These are phyloP conservation scores for Triticum monococcum DNA, from an alignment of 176 grass and related monocot species.

Conservation along the genomic window DNA sequence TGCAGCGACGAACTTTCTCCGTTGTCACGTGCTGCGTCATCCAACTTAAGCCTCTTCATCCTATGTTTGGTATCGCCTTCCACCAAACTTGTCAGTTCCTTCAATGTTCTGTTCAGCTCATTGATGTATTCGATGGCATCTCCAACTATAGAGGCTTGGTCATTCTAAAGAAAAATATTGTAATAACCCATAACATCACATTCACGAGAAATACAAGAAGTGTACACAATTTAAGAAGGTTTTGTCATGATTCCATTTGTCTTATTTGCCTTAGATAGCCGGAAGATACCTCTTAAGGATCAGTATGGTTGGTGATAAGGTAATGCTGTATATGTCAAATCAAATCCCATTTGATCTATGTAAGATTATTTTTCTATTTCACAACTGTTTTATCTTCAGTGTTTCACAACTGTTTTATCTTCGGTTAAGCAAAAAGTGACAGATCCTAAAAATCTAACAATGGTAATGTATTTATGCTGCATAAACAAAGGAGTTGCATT, in stretches of 20 bases:
- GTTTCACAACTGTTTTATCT: background rate
- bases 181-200: constrained; percentile 15
- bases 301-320: background rate
- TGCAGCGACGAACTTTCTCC: constrained; percentile 59
- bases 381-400: background rate
- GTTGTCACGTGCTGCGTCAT: constrained; percentile 43
- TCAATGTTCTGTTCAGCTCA: constrained; percentile 72
- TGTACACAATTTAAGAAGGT: background rate
- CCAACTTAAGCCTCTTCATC: constrained; percentile 57
- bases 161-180: constrained; percentile 43
- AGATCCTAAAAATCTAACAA: background rate
- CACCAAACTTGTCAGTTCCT: constrained; percentile 61
- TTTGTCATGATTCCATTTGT: background rate
- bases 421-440: background rate
- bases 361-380: background rate
- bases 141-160: constrained; percentile 86
- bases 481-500: background rate
- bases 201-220: constrained; percentile 12
- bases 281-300: constrained; percentile 2
- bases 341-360: background rate
- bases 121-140: constrained; percentile 92
- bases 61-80: constrained; percentile 32
- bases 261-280: background rate
- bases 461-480: background rate
- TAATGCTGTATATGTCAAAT: background rate